A percentile compares a stretch with the other conserved stretches of the same genome.
Conservation (phyloP, 305 asterid genomes). For the Solanum hybrid region DNA sequence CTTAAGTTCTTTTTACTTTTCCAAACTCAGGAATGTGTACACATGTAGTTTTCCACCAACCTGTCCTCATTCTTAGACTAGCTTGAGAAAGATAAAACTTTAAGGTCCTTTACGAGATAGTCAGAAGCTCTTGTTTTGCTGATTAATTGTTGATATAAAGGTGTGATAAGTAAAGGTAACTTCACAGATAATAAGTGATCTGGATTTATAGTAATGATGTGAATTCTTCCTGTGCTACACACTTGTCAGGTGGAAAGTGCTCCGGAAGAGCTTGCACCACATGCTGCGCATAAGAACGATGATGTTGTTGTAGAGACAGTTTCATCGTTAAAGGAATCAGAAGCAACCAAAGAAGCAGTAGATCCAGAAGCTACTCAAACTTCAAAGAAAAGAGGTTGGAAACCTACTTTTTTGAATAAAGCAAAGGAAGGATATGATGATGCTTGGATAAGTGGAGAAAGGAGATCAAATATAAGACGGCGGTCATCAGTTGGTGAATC, state of each 20-base stretch:
- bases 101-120: neutral
- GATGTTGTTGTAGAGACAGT: neutral
- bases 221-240: neutral
- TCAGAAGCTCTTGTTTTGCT: neutral
- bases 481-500: neutral
- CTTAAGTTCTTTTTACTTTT: neutral
- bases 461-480: neutral
- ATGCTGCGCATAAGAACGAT: neutral
- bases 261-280: neutral
- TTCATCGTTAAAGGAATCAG: neutral
- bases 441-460: neutral
- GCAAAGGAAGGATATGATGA: slow-evolving; percentile 7
- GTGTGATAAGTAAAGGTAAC: neutral
- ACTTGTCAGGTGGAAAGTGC: neutral
- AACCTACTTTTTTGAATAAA: neutral
- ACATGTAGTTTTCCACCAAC: neutral
- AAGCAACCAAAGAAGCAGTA: neutral
- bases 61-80: neutral
- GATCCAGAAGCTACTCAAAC: neutral
- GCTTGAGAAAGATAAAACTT: neutral
- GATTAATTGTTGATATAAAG: neutral
- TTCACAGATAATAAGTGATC: neutral
- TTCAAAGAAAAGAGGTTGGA: neutral
- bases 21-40: neutral
- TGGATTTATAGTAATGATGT: neutral